Conservation (phyloP, 1,284 basidiomycete genomes). For the Peniophora sp. region DNA sequence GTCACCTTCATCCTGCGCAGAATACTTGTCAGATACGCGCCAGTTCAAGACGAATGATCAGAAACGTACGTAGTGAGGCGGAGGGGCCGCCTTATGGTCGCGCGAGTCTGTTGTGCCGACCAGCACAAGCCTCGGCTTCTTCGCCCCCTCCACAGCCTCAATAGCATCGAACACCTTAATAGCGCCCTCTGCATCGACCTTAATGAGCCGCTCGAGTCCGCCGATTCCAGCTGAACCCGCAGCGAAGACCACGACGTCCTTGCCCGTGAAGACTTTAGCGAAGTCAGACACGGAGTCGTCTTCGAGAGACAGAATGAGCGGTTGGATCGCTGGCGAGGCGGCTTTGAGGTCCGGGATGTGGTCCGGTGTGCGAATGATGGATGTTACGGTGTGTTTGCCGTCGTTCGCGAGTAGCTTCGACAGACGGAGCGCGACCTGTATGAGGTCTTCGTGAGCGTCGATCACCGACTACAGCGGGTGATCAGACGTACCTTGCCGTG, state of each 20-base stretch:
- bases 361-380: slow-evolving; percentile 45
- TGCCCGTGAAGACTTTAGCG: slow-evolving; percentile 36
- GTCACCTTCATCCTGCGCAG: slow-evolving; percentile 37
- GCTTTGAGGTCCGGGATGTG: slow-evolving; percentile 40
- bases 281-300: slow-evolving; percentile 41
- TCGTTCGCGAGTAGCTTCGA: slow-evolving; percentile 34
- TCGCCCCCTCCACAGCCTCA: slow-evolving; percentile 37
- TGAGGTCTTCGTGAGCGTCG: not conserved
- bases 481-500: slow-evolving; percentile 34
- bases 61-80: slow-evolving; percentile 43
- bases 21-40: not conserved
- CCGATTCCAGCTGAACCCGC: slow-evolving; percentile 70
- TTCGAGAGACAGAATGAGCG: slow-evolving; percentile 56
- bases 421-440: slow-evolving; percentile 47
- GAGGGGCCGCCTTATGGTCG: slow-evolving; percentile 42
- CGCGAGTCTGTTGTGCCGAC: slow-evolving; percentile 61
- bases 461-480: not conserved
- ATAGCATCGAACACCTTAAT: slow-evolving; percentile 69
- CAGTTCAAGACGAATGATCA: not conserved
- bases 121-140: slow-evolving; percentile 51
- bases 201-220: slow-evolving; percentile 51
- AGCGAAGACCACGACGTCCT: slow-evolving; percentile 53
- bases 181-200: slow-evolving; percentile 66
- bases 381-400: slow-evolving; percentile 37
- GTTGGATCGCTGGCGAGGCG: slow-evolving; percentile 33